phyloP scores from a whole-genome alignment of 257 asterid genomes.

The Ballota nigra region DNA sequence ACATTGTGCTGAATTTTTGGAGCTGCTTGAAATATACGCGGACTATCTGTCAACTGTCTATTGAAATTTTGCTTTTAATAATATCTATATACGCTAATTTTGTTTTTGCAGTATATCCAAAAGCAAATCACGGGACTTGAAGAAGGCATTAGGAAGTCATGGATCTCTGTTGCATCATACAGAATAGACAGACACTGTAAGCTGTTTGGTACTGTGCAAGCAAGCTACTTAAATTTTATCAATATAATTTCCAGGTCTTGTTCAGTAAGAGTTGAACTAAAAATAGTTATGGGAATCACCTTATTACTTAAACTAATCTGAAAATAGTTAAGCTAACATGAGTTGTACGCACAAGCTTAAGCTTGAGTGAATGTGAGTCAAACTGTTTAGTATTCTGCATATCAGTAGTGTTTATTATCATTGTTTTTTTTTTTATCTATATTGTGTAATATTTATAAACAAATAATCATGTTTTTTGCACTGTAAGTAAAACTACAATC shows the following conservation, averaged over 20 bases:
- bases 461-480: background rate
- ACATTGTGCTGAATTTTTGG: background rate
- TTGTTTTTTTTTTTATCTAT: background rate
- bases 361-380: background rate
- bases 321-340: background rate
- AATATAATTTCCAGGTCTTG: background rate
- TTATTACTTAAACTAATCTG: background rate
- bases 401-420: background rate
- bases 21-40: slow-evolving; percentile 2
- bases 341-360: background rate
- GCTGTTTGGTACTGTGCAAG: slow-evolving; percentile 31
- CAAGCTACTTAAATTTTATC: slow-evolving; percentile 9
- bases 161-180: slow-evolving; percentile 55
- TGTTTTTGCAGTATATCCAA: slow-evolving; percentile 74
- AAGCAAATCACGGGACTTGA: slow-evolving; percentile 67
- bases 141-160: slow-evolving; percentile 82
- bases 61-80: slow-evolving; percentile 11
- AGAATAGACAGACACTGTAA: slow-evolving; percentile 48
- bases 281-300: background rate
- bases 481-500: background rate
- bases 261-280: no score
- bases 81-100: slow-evolving; percentile 17
- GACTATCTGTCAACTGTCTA: background rate
- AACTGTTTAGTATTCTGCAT: background rate
- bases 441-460: background rate